Conservation (phyloP, 768 basidiomycete species). For the Mycena rebaudengoi region DNA sequence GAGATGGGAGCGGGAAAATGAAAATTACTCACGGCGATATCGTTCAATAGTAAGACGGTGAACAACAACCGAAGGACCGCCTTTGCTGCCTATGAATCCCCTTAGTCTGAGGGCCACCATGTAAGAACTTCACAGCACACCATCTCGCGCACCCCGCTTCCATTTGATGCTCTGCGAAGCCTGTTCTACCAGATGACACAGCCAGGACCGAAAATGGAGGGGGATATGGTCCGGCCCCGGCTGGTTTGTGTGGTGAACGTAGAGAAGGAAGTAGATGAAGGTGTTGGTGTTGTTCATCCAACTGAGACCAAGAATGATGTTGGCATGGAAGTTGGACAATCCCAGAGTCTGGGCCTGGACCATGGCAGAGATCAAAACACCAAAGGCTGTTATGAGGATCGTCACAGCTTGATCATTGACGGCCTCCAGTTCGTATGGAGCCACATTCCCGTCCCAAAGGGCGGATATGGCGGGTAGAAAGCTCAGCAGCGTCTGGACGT, state of each 20-base stretch:
- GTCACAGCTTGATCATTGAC: conserved; percentile 16
- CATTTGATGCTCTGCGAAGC: not conserved
- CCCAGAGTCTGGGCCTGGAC: conserved; percentile 26
- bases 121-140: no score
- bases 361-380: conserved; percentile 33
- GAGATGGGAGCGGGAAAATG: not conserved
- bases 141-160: no score
- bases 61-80: no score
- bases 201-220: not conserved
- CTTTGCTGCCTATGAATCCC: no score
- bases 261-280: conserved; percentile 21
- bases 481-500: conserved; percentile 33
- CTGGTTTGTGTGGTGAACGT: conserved; percentile 23
- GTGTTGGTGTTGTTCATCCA: conserved; percentile 38
- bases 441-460: conserved; percentile 29
- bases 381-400: conserved; percentile 36
- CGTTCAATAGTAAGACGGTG: no score
- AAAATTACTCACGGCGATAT: no score
- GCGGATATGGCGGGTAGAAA: conserved; percentile 33
- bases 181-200: not conserved
- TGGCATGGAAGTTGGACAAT: conserved; percentile 30
- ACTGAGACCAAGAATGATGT: conserved; percentile 35
- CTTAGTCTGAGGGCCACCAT: no score
- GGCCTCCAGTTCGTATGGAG: conserved; percentile 24
- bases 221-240: not conserved